phyloP scores from a whole-genome alignment of 164 flowering plant species.

The Umbilicus rupestris region DNA sequence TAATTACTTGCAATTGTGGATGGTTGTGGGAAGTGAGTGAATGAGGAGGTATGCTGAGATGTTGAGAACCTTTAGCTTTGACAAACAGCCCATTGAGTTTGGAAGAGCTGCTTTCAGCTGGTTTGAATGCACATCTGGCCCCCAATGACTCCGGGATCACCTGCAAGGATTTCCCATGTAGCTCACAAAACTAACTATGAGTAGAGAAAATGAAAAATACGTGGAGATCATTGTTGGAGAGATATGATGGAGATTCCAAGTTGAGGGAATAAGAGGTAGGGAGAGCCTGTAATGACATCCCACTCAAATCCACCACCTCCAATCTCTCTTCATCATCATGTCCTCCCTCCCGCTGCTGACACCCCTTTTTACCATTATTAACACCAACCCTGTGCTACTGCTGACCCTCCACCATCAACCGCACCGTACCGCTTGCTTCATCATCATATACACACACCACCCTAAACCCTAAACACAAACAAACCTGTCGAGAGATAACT shows the following conservation, averaged over 20 bases:
- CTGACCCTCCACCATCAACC: no score
- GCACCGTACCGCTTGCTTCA: no score
- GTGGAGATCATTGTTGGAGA: constrained; percentile 74
- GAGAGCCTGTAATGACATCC: constrained; percentile 45
- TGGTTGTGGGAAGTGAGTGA: constrained; percentile 48
- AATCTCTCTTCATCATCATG: constrained; percentile 20
- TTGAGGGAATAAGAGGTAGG: constrained; percentile 48
- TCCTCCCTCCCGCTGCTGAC: constrained; percentile 6
- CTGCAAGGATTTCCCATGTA: constrained; percentile 21
- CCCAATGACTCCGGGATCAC: constrained; percentile 74
- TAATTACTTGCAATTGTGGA: constrained; percentile 75
- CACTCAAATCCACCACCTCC: constrained; percentile 58
- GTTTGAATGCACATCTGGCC: constrained; percentile 85
- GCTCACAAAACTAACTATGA: no score
- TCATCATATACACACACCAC: no score
- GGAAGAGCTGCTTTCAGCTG: constrained; percentile 61
- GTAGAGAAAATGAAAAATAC: constrained; percentile 15
- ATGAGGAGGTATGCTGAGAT: constrained; percentile 70
- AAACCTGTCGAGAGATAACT: no score
- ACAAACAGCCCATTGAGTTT: constrained; percentile 80
- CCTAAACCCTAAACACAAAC: no score
- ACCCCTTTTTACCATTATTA: no score
- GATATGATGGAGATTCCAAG: constrained; percentile 32
- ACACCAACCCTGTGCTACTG: no score
- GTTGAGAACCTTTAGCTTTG: constrained; percentile 70